These are phyloP conservation scores for Cotoneaster glaucophyllus DNA, from an alignment of 306 rosid genomes.

Conservation along the genomic window DNA sequence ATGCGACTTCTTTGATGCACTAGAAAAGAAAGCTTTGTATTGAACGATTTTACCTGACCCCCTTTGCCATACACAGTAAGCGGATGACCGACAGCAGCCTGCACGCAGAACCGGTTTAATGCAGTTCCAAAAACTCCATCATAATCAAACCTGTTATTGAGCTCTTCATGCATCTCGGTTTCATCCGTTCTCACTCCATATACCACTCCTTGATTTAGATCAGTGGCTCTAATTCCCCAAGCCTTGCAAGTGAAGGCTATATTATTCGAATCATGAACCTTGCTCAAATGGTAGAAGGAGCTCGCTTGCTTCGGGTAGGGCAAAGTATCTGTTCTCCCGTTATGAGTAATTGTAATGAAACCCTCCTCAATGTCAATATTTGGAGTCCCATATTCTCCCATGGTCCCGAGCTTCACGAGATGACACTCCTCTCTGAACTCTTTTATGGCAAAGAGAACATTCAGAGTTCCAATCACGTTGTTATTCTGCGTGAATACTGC, in stretches of 20 bases:
- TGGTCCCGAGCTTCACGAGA: slow-evolving; percentile 92
- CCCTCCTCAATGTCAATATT: slow-evolving; percentile 98
- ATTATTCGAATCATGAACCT: slow-evolving; percentile 93
- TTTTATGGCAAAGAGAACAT: slow-evolving; percentile 92
- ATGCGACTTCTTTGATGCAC: background rate
- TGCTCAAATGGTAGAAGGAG: slow-evolving; percentile 93
- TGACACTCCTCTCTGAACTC: slow-evolving; percentile 86
- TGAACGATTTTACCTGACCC: slow-evolving; percentile 69
- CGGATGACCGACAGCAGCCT: slow-evolving; percentile 96
- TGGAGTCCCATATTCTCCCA: slow-evolving; percentile 99
- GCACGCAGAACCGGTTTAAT: slow-evolving; percentile 89
- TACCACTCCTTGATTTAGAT: slow-evolving; percentile 94
- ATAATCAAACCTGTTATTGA: slow-evolving; percentile 76
- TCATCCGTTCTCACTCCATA: slow-evolving; percentile 84
- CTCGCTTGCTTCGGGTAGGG: slow-evolving; percentile 98
- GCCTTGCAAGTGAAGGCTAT: slow-evolving; percentile 99
- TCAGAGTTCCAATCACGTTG: slow-evolving; percentile 84
- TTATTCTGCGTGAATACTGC: slow-evolving; percentile 90
- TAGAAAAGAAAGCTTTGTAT: background rate
- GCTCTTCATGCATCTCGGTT: slow-evolving; percentile 81
- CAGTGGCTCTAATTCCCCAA: slow-evolving; percentile 97
- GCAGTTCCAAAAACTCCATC: slow-evolving; percentile 97
- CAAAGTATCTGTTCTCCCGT: slow-evolving; percentile 89
- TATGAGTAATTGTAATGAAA: slow-evolving; percentile 85
- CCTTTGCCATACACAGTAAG: slow-evolving; percentile 99